Evolutionary conservation across 129 eudicot species (phyloP).

Genomic region (Centaurea solstitialis): DNA sequence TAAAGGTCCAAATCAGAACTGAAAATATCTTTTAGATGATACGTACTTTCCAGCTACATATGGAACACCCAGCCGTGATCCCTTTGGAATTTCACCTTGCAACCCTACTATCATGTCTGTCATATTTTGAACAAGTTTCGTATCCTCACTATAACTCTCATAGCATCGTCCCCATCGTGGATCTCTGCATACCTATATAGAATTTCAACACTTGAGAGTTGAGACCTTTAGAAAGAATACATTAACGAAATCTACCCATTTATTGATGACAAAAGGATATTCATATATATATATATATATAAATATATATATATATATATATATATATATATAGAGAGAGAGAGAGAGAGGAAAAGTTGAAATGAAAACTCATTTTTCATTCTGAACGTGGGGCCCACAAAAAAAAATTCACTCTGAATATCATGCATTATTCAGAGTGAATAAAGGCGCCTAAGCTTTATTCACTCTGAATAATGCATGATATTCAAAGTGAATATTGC

Average conservation of each 20-base stretch:
- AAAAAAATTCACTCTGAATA: no score
- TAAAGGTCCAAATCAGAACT: background rate
- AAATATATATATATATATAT: no score
- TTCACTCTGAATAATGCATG: no score
- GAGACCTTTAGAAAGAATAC: conserved; percentile 13
- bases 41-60: conserved; percentile 77
- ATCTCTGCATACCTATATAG: conserved; percentile 77
- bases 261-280: background rate
- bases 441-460: no score
- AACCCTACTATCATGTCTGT: conserved; percentile 73
- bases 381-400: no score
- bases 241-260: background rate
- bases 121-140: conserved; percentile 73
- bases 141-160: conserved; percentile 87
- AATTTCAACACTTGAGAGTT: conserved; percentile 3
- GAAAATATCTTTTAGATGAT: background rate
- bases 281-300: background rate
- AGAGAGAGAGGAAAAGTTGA: no score
- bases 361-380: no score
- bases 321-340: no score
- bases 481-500: no score
- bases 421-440: no score
- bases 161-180: conserved; percentile 97
- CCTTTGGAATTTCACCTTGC: conserved; percentile 76
- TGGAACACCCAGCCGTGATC: conserved; percentile 65